Conservation (phyloP, 2,329 filamentous ascomycete species). For the Fusarium fracticaudum region DNA sequence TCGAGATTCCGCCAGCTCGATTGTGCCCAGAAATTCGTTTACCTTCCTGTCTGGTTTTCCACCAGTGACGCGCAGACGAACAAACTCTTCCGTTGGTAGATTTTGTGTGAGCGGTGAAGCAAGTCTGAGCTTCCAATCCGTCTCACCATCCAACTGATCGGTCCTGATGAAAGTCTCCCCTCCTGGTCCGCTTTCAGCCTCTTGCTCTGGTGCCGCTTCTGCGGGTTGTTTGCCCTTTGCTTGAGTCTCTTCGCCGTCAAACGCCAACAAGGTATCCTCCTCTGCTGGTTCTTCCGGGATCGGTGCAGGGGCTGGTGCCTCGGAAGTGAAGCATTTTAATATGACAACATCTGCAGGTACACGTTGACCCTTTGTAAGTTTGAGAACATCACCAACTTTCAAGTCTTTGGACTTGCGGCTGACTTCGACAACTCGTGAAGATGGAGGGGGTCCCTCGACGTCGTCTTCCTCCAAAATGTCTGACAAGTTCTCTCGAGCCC, state of each 20-base stretch:
- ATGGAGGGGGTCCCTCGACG: slow-evolving; percentile 51
- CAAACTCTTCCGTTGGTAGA: slow-evolving; percentile 77
- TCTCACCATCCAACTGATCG: slow-evolving; percentile 96
- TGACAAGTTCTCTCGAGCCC: slow-evolving; percentile 55
- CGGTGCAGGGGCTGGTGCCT: slow-evolving; percentile 52
- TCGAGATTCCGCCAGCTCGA: slow-evolving; percentile 74
- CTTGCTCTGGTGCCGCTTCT: slow-evolving; percentile 36
- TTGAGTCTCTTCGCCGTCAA: slow-evolving; percentile 49
- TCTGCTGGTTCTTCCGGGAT: slow-evolving; percentile 47
- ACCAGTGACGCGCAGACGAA: slow-evolving; percentile 76
- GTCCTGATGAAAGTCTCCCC: slow-evolving; percentile 98
- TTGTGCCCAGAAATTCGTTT: slow-evolving; percentile 92
- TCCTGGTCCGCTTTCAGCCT: slow-evolving; percentile 55
- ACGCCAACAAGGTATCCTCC: slow-evolving; percentile 55
- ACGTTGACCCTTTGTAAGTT: slow-evolving; percentile 89
- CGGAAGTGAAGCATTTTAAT: slow-evolving; percentile 78
- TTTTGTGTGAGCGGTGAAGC: slow-evolving; percentile 87
- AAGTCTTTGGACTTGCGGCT: slow-evolving; percentile 86
- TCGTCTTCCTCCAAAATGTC: slow-evolving; percentile 76
- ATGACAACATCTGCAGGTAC: slow-evolving; percentile 96
- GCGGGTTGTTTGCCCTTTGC: slow-evolving; percentile 50
- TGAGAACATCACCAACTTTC: slow-evolving; percentile 94
- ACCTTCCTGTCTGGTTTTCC: slow-evolving; percentile 93
- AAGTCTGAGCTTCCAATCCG: slow-evolving; percentile 95
- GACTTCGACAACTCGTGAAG: slow-evolving; percentile 69